Evolutionary conservation across 2,329 filamentous ascomycete genomes (phyloP).

Genomic region (Cladophialophora carrionii): DNA sequence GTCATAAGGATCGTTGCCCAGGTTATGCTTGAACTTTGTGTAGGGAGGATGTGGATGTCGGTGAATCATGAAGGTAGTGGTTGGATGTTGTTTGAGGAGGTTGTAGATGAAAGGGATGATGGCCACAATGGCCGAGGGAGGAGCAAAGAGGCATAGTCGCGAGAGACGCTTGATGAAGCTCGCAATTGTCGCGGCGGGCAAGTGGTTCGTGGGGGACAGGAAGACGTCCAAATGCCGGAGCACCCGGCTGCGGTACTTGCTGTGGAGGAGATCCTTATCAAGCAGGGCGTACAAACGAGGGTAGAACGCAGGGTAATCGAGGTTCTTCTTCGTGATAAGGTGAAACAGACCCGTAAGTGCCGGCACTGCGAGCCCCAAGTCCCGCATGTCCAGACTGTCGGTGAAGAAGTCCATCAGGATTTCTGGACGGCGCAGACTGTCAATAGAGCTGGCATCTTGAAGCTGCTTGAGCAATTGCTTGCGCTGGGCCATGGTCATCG

Average conservation of each 20-base stretch:
- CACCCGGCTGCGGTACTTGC: slow-evolving; percentile 89
- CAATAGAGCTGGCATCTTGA: slow-evolving; percentile 49
- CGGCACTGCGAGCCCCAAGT: slow-evolving; percentile 75
- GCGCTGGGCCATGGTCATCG: slow-evolving; percentile 71
- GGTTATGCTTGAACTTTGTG: slow-evolving; percentile 62
- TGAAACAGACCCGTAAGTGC: slow-evolving; percentile 93
- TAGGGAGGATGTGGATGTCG: slow-evolving; percentile 65
- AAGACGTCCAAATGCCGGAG: slow-evolving; percentile 92
- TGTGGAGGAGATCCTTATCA: slow-evolving; percentile 83
- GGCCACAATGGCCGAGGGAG: slow-evolving; percentile 84
- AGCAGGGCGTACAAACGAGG: slow-evolving; percentile 90
- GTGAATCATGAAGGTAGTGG: slow-evolving; percentile 95
- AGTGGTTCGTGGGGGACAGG: slow-evolving; percentile 78
- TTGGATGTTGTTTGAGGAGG: slow-evolving; percentile 83
- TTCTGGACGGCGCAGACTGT: slow-evolving; percentile 78
- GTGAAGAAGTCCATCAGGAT: slow-evolving; percentile 94
- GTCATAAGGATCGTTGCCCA: slow-evolving; percentile 75
- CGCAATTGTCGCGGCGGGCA: slow-evolving; percentile 86
- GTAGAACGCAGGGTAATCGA: slow-evolving; percentile 96
- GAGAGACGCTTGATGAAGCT: slow-evolving; percentile 96
- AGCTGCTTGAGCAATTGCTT: slow-evolving; percentile 70
- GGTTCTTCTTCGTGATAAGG: slow-evolving; percentile 87
- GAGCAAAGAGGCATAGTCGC: slow-evolving; percentile 80
- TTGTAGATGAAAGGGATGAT: slow-evolving; percentile 96
- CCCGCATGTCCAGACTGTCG: slow-evolving; percentile 86